Conservation (phyloP, 257 asterid species). For the Plantago ovata region DNA sequence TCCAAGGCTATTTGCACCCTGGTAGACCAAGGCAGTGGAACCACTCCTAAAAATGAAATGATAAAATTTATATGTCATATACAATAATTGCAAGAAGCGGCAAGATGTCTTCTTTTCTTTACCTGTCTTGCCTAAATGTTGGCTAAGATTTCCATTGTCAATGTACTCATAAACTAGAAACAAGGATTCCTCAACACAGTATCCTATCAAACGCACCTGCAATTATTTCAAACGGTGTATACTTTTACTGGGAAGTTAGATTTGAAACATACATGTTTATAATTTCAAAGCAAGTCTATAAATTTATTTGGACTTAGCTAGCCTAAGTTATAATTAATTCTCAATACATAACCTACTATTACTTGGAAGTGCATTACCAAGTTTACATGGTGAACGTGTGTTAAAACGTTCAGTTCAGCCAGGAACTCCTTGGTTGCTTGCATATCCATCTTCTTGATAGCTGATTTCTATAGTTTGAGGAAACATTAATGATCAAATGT, state of each 20-base stretch:
- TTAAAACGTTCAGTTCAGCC: constrained; percentile 74
- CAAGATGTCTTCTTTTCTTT: constrained; percentile 10
- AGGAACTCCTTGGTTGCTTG: constrained; percentile 82
- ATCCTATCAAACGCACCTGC: constrained; percentile 84
- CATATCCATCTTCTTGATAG: constrained; percentile 82
- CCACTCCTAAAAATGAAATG: constrained; percentile 30
- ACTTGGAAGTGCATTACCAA: constrained; percentile 42
- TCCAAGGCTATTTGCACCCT: constrained; percentile 86
- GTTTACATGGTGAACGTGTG: constrained; percentile 84
- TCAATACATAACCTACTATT: not conserved
- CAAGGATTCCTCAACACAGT: constrained; percentile 64
- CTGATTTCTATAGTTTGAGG: constrained; percentile 56
- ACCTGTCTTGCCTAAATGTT: constrained; percentile 75
- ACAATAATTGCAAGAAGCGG: not conserved
- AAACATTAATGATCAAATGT: no score
- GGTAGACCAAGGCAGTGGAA: constrained; percentile 59
- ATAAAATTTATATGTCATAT: not conserved
- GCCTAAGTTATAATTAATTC: not conserved
- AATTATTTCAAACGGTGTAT: not conserved
- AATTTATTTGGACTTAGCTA: not conserved
- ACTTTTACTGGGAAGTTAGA: no score
- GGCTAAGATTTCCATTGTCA: constrained; percentile 79
- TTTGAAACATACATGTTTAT: no score
- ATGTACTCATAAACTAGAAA: constrained; percentile 78
- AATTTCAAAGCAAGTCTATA: no score